phyloP scores from a whole-genome alignment of 2,329 filamentous ascomycete genomes.

The Lithohypha guttulata region DNA sequence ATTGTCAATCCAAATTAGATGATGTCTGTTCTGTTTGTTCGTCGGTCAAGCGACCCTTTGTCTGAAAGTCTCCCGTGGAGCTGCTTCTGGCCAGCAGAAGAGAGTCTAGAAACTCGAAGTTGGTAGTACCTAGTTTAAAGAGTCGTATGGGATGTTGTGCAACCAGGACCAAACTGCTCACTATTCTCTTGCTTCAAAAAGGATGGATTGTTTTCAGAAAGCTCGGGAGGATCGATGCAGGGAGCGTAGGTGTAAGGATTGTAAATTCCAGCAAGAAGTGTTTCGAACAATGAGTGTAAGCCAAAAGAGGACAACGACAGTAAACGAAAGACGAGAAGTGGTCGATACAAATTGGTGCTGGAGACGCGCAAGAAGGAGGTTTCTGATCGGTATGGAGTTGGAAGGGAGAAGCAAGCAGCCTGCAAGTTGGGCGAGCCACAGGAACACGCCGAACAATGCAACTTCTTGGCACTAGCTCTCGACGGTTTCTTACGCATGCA shows the following conservation, averaged over 20 bases:
- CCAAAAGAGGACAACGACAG: not conserved
- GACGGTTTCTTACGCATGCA: too few species aligned
- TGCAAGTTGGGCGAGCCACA: not conserved
- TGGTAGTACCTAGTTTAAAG: too few species aligned
- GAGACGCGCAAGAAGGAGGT: constrained; percentile 5
- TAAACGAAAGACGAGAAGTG: constrained; percentile 8
- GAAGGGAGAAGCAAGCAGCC: constrained; percentile 8
- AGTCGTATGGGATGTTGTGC: not conserved
- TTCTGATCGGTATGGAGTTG: constrained; percentile 9
- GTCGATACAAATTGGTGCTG: not conserved
- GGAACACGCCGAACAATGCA: not conserved
- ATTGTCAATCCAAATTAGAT: constrained; percentile 1
- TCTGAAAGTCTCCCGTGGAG: not conserved
- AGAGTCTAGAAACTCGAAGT: too few species aligned
- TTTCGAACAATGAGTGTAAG: constrained; percentile 4
- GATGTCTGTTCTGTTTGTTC: not conserved
- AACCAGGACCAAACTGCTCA: not conserved
- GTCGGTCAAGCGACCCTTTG: not conserved
- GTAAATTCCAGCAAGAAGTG: not conserved
- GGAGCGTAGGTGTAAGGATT: not conserved
- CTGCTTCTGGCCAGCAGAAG: constrained; percentile 8
- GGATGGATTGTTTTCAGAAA: too few species aligned
- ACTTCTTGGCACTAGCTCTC: constrained; percentile 1
- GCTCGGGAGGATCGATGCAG: not conserved
- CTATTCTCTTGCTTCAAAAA: too few species aligned